phyloP scores from a whole-genome alignment of 495 filamentous ascomycete species.

The Podospora conica region DNA sequence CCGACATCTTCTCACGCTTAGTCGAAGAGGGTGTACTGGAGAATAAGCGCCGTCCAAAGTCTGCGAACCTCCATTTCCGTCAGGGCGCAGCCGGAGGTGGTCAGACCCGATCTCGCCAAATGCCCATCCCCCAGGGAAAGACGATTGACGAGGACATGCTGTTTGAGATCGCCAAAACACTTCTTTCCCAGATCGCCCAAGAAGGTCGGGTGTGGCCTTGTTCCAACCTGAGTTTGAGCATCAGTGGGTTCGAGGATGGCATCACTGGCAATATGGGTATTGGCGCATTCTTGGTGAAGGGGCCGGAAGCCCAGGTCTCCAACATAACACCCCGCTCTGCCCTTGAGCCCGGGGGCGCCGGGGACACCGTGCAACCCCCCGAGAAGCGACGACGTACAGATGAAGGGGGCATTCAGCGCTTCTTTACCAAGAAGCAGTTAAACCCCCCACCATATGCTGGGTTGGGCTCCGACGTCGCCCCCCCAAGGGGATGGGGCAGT shows the following conservation, averaged over 20 bases:
- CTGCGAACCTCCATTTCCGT: slow-evolving; percentile 75
- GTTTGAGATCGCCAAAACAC: slow-evolving; percentile 66
- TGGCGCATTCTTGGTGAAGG: slow-evolving; percentile 72
- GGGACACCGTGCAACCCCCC: slow-evolving; percentile 26
- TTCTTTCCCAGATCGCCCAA: slow-evolving; percentile 68
- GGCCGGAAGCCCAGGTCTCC: slow-evolving; percentile 58
- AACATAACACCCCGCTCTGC: slow-evolving; percentile 23
- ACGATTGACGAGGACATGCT: slow-evolving; percentile 65
- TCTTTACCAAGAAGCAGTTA: slow-evolving; percentile 43
- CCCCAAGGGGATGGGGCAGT: slow-evolving; percentile 22
- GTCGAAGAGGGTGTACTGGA: slow-evolving; percentile 91
- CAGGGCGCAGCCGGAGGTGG: slow-evolving; percentile 39
- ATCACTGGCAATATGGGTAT: slow-evolving; percentile 79
- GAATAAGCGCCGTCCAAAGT: slow-evolving; percentile 78
- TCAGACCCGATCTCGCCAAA: slow-evolving; percentile 65
- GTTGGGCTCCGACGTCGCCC: slow-evolving; percentile 26
- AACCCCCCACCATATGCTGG: slow-evolving; percentile 21
- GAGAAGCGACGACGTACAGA: slow-evolving; percentile 51
- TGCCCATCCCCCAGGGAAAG: slow-evolving; percentile 70
- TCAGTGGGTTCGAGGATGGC: slow-evolving; percentile 87
- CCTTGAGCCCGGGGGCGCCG: slow-evolving; percentile 23
- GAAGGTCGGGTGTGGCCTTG: slow-evolving; percentile 86
- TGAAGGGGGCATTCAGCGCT: slow-evolving; percentile 48
- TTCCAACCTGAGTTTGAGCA: slow-evolving; percentile 72
- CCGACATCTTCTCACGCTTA: slow-evolving; percentile 84